Percentiles rank a stretch among this genome's conserved stretches.
These are phyloP conservation scores for Paecilomyces sp. DNA, from an alignment of 2,329 filamentous ascomycete species.

Conservation along the genomic window DNA sequence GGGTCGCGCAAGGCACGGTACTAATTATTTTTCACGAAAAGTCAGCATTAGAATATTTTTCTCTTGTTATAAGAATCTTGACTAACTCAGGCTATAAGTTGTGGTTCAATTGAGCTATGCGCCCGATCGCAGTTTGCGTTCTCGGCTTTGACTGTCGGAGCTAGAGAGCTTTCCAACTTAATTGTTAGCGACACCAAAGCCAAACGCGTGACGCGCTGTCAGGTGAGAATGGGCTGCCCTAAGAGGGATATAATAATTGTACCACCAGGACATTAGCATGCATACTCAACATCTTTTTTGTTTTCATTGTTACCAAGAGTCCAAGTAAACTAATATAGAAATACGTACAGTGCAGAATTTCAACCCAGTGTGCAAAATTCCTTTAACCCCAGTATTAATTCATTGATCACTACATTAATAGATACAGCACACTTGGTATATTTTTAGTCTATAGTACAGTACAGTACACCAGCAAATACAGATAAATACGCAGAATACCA, in stretches of 20 bases:
- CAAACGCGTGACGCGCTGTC: slow-evolving; percentile 22
- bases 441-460: neutral
- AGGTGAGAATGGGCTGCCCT: slow-evolving; percentile 13
- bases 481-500: neutral
- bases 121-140: neutral
- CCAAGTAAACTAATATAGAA: neutral
- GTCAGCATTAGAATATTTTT: neutral
- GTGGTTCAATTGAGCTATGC: neutral
- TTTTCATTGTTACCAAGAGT: too few species aligned
- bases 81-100: neutral
- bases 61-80: neutral
- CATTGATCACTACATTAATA: too few species aligned
- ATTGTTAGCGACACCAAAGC: neutral
- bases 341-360: neutral
- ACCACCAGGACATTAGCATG: neutral
- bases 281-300: neutral
- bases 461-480: neutral
- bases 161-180: neutral
- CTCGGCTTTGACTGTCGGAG: neutral
- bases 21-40: neutral
- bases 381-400: neutral
- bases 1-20: neutral
- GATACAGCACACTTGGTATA: neutral
- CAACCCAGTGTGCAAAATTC: neutral
- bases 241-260: neutral